Conservation (phyloP, 2,329 filamentous ascomycete species). For the Pseudocercospora vitis region DNA sequence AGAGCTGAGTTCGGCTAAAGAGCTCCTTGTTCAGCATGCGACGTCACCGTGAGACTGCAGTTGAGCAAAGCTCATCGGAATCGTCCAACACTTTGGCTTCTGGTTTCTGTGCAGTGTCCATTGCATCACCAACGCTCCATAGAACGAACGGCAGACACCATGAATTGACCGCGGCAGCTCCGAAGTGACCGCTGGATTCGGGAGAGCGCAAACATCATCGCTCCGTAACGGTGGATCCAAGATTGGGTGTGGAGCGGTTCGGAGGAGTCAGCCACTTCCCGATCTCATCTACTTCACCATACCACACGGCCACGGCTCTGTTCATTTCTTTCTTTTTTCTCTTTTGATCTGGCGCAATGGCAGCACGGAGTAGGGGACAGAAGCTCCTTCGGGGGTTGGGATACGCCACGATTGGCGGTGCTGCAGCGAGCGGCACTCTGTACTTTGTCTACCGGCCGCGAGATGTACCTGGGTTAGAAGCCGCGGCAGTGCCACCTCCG, state of each 20-base stretch:
- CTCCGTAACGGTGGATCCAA: conserved; percentile 14
- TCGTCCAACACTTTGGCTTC: no score
- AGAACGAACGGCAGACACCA: conserved; percentile 7
- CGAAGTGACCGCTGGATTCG: conserved; percentile 11
- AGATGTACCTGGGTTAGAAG: conserved; percentile 69
- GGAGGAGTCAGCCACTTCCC: conserved; percentile 19
- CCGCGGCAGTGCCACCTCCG: conserved; percentile 68
- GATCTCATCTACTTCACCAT: conserved; percentile 12
- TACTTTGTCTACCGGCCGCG: conserved; percentile 68
- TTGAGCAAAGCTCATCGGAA: no score
- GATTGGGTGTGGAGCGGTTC: neutral
- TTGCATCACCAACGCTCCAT: conserved; percentile 16
- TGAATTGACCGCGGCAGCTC: conserved; percentile 16
- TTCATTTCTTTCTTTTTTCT: conserved; percentile 2
- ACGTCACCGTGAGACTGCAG: neutral
- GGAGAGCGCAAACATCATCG: conserved; percentile 19
- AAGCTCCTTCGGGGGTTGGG: conserved; percentile 56
- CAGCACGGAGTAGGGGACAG: conserved; percentile 29
- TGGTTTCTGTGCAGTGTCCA: neutral
- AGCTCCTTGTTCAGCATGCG: neutral
- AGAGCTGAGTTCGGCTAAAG: neutral
- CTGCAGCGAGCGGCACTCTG: conserved; percentile 56
- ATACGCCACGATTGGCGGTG: conserved; percentile 58
- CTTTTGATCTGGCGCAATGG: conserved; percentile 22
- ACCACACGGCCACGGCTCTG: neutral